Percentiles rank a stretch among this genome's conserved stretches.
Conservation (phyloP, 2,329 filamentous ascomycete genomes). For the Xylaria sp. region DNA sequence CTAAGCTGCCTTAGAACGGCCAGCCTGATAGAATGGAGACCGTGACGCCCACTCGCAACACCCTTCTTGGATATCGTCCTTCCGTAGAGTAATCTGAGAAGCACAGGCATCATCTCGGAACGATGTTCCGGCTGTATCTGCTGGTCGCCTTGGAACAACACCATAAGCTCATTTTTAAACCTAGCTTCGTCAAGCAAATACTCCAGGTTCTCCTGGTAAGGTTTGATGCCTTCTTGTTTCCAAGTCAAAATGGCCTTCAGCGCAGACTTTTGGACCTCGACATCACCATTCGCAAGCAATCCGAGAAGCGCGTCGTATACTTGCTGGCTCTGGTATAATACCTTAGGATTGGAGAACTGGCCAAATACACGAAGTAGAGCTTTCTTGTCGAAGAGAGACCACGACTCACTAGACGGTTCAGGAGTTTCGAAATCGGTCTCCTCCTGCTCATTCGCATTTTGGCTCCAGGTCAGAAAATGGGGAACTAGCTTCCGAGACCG, state of each 20-base stretch:
- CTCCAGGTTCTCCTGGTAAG: slow-evolving; percentile 83
- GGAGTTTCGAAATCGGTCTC: slow-evolving; percentile 20
- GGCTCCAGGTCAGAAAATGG: slow-evolving; percentile 81
- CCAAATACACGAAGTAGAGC: slow-evolving; percentile 79
- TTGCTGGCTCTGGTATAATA: slow-evolving; percentile 75
- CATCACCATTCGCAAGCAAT: slow-evolving; percentile 84
- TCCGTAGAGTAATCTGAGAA: slow-evolving; percentile 87
- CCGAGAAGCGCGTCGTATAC: slow-evolving; percentile 76
- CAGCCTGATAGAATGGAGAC: slow-evolving; percentile 79
- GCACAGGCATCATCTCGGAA: slow-evolving; percentile 75
- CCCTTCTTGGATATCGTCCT: slow-evolving; percentile 83
- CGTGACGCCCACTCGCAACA: slow-evolving; percentile 73
- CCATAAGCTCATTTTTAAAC: slow-evolving; percentile 91
- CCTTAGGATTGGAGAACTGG: slow-evolving; percentile 83
- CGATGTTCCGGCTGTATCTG: slow-evolving; percentile 75
- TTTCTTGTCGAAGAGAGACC: slow-evolving; percentile 82
- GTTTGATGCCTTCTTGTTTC: slow-evolving; percentile 76
- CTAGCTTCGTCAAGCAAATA: slow-evolving; percentile 87
- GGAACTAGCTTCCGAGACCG: slow-evolving; percentile 84
- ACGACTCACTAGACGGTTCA: slow-evolving; percentile 45
- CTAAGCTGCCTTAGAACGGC: slow-evolving; percentile 79
- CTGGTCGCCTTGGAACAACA: slow-evolving; percentile 78
- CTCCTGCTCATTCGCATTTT: slow-evolving; percentile 51
- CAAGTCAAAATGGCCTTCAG: slow-evolving; percentile 86
- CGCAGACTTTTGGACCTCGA: slow-evolving; percentile 83